Conservation (phyloP, 2,329 filamentous ascomycete species). For the Aureobasidium musti region DNA sequence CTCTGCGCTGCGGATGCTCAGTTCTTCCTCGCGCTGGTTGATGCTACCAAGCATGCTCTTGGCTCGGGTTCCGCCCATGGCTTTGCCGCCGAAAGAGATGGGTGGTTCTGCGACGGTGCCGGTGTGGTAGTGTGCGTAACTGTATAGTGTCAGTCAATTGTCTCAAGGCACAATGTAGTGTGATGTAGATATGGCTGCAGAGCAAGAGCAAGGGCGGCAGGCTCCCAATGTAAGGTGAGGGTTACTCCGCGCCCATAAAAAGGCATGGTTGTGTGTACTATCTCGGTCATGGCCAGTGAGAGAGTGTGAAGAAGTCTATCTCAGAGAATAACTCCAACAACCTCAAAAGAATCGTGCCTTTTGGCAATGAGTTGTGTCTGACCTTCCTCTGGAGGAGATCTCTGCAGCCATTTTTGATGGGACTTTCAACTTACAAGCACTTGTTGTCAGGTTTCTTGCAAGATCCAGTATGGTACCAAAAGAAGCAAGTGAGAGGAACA, state of each 20-base stretch:
- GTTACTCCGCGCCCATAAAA: neutral
- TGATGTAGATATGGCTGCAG: neutral
- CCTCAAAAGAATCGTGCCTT: neutral
- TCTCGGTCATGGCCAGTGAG: neutral
- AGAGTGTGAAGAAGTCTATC: neutral
- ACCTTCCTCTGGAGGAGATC: neutral
- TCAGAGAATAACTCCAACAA: neutral
- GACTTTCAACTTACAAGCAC: slow-evolving; percentile 16
- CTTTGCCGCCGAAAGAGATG: slow-evolving; percentile 1
- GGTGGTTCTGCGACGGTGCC: slow-evolving; percentile 16
- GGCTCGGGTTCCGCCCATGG: neutral
- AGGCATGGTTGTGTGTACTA: neutral
- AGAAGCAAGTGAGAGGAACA: slow-evolving; percentile 29
- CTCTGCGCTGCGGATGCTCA: neutral
- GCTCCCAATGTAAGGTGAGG: neutral
- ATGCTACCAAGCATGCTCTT: neutral
- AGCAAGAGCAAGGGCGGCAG: neutral
- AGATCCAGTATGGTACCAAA: slow-evolving; percentile 18
- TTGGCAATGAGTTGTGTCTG: neutral
- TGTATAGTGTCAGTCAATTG: neutral
- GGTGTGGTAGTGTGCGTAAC: slow-evolving; percentile 25
- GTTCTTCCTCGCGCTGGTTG: neutral
- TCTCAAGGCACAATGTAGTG: neutral
- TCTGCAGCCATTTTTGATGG: neutral
- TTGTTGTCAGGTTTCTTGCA: slow-evolving; percentile 27